Evolutionary conservation across 108 stramenopile species (phyloP).

Genomic region (Chaetoceros muelleri): DNA sequence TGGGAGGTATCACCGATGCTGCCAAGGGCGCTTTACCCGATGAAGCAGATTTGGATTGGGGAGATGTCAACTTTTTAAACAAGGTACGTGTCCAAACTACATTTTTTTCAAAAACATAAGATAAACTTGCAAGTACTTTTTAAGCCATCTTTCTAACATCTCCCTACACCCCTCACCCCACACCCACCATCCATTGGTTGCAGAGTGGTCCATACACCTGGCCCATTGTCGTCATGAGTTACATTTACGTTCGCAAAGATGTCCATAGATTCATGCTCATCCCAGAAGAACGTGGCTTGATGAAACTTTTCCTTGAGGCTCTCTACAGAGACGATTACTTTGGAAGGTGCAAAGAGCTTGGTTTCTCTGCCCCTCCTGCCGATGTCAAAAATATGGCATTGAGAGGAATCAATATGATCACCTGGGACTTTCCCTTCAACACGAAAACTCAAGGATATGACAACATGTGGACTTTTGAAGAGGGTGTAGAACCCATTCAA

Average conservation of each 20-base stretch:
- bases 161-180: no score
- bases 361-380: neutral
- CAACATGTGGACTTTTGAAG: neutral
- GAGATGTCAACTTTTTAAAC: constrained; percentile 26
- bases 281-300: constrained; percentile 24
- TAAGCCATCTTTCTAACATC: no score
- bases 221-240: constrained; percentile 76
- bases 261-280: constrained; percentile 1
- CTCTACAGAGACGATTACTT: constrained; percentile 20
- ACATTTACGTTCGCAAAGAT: constrained; percentile 70
- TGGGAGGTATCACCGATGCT: constrained; percentile 48
- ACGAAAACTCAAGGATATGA: neutral
- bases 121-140: no score
- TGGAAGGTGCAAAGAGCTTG: neutral
- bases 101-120: no score
- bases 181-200: constrained; percentile 20
- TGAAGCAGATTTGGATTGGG: constrained; percentile 44
- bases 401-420: neutral
- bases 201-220: constrained; percentile 54
- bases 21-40: constrained; percentile 28
- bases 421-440: neutral
- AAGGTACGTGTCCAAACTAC: constrained; percentile 10
- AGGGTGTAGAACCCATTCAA: neutral
- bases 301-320: constrained; percentile 39
- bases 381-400: neutral